Base-by-base conservation (phyloP, 2,329 filamentous ascomycete genomes). In the Alternaria solani region DNA sequence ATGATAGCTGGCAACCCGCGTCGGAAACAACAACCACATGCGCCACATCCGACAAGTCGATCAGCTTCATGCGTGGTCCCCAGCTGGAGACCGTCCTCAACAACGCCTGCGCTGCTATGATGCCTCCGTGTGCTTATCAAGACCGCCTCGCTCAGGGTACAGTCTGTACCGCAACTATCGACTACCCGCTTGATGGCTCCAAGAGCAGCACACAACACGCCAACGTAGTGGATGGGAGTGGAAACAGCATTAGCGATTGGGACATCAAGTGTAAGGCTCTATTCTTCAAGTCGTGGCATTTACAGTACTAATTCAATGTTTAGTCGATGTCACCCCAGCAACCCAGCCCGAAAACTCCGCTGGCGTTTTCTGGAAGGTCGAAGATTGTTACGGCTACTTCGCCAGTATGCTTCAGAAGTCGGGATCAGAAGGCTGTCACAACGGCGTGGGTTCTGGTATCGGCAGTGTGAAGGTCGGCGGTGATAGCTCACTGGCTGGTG, bases 331-430 rank as follows among this genome's bases (percentile, higher is more conserved):
- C 0, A 69, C 57, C 16, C 73, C 72, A 46, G 58, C 64, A 36
- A 23, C 62, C 9, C 65, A 71, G 18, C 57, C 64, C 2, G 52
- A 55, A 20, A 46, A 46, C 25, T 63, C 64, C 11, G 54, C 65
- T 18, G 63, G 60, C 5, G 70, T 69, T 14, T 66, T 67, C 48
- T 74, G 72, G 69, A 63, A 59, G 4, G 60, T 59, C 18, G 48
- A 61, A 11, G 73, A 76, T 14, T 76, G 73, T 63, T 70, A 73
- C 44, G 72, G 71, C 1, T 76, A 75, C 51, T 72, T 76, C 38
- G 55, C 62, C 9, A 47, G 66, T 8, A 58, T 75, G 49, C 54
- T 76, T 0, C 43, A 63, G 41, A 66, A 71, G 39, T 30, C 36
- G 43, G 62, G 55, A 3, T 64, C 67, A 0, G 54, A 68, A 18